Conservation (phyloP, 441 rosid species). For the Jatropha podagrica region DNA sequence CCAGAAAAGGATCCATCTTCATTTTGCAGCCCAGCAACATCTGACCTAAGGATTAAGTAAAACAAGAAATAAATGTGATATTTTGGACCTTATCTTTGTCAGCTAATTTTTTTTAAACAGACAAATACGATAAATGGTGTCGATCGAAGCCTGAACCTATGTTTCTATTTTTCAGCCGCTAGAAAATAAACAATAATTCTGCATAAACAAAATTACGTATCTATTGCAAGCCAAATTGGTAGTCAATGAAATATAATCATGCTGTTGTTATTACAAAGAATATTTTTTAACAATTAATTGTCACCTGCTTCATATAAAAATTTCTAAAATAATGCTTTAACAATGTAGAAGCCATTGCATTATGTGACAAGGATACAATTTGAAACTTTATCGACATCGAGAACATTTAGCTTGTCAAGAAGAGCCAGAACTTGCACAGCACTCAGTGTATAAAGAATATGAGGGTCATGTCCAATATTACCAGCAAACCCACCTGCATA, state of each 20-base stretch:
- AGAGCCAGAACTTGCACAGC: constrained; percentile 91
- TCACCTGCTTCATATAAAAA: not conserved
- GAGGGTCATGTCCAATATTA: constrained; percentile 88
- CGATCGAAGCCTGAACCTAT: not conserved
- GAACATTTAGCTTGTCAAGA: constrained; percentile 64
- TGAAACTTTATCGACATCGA: constrained; percentile 65
- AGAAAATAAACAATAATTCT: not conserved
- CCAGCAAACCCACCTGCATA: constrained; percentile 90
- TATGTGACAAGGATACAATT: constrained; percentile 66
- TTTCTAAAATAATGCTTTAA: not conserved
- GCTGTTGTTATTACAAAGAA: no score
- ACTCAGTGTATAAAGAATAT: constrained; percentile 74
- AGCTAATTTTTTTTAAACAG: not conserved
- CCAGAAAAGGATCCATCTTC: constrained; percentile 94
- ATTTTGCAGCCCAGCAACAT: constrained; percentile 67
- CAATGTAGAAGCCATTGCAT: constrained; percentile 2
- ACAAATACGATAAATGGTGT: not conserved
- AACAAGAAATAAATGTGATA: constrained; percentile 20
- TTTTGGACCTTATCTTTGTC: not conserved
- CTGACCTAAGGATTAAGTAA: constrained; percentile 48
- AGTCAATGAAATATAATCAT: no score
- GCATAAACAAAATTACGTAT: not conserved
- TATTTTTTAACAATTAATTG: not conserved
- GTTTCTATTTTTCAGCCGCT: not conserved
- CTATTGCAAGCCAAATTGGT: not conserved